Base-by-base conservation (phyloP, 768 basidiomycete species). In the Hemileccinum rubropunctum region DNA sequence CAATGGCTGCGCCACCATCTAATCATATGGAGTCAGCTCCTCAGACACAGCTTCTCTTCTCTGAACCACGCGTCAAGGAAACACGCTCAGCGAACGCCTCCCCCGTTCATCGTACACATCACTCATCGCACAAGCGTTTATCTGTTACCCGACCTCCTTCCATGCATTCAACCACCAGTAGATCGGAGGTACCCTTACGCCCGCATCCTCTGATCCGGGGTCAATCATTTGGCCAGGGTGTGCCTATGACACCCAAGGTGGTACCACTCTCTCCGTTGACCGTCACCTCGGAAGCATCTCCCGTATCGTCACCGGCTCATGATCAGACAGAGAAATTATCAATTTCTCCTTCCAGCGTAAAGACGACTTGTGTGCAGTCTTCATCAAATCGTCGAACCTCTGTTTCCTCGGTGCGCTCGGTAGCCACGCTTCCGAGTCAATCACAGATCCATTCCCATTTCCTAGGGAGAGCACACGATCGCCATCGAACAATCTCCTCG, bases 191-290 rank as follows among this genome's bases (percentile, higher is more conserved):
- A 1, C 70, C 60, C 6, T 54, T 86, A 43, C 83, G 84, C 14
- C 86, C 86, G 1, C 88, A 90, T 61, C 88, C 87, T 7, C 75
- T 90, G 45, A 88, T 90, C 55, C 83, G 88, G 48, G 86, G 86
- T 9, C 76, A 83, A 54, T 87, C 87, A 0, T 81, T 78, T 51
- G 81, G 84, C 6, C 75, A 70, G 38, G 65, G 66, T 36, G 45
- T 62, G 21, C 54, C 63, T 2, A 61, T 64, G 50, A 51, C 69
- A 45, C 58, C 69, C 47, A 73, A 80, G 62, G 78, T 80, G 36
- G 69, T 75, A 3, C 67, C 71, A 71, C 71, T 85, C 13, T 73
- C 79, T 9, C 84, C 87, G 32, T 73, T 88, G 45, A 81, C 82
- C 2, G 77, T 83, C 38, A 77, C 80, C 9, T 72, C 79, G 17